phyloP scores from a whole-genome alignment of 1,284 basidiomycete species.

The Mycena sp. region DNA sequence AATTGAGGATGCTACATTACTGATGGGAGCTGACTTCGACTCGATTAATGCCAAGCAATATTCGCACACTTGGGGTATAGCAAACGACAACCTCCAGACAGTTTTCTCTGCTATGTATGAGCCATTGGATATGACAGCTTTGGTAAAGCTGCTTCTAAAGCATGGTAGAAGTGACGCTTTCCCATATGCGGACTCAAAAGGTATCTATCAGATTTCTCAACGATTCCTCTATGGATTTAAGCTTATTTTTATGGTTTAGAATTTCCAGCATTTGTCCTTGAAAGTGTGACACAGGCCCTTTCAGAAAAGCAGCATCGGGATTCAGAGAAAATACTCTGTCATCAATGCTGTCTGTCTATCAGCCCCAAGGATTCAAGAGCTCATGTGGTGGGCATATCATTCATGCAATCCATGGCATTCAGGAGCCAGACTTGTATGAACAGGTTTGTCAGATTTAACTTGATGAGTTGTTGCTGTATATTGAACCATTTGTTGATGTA shows the following conservation, averaged over 20 bases:
- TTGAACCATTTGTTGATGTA: not conserved
- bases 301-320: not conserved
- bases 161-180: not conserved
- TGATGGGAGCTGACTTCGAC: not conserved
- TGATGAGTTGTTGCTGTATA: not conserved
- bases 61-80: not conserved
- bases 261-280: not conserved
- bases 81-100: not conserved
- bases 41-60: not conserved
- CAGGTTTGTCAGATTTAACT: not conserved
- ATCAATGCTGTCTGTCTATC: not conserved
- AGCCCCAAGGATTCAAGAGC: not conserved
- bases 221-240: not conserved
- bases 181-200: not conserved
- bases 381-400: constrained; percentile 4
- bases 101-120: constrained; percentile 1
- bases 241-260: not conserved
- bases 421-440: not conserved
- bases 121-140: not conserved
- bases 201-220: not conserved
- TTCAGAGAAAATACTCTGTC: not conserved
- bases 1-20: not conserved
- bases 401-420: not conserved
- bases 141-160: constrained; percentile 5
- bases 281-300: not conserved